Conservation (phyloP, 257 asterid species). For the Solanum phureja region DNA sequence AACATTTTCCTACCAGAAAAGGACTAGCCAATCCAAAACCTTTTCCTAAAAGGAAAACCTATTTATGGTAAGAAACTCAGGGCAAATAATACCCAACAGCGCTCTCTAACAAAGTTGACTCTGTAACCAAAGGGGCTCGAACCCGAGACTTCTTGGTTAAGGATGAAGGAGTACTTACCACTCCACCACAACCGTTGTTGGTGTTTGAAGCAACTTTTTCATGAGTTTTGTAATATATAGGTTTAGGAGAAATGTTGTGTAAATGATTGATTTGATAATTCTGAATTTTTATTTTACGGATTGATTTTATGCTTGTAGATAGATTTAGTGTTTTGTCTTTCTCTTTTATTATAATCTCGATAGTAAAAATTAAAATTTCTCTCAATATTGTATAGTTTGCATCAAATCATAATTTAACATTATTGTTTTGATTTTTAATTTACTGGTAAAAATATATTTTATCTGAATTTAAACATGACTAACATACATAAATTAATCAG, state of each 20-base stretch:
- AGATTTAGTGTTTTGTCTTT: not conserved
- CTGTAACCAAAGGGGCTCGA: no score
- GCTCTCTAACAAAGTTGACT: no score
- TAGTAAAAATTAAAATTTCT: not conserved
- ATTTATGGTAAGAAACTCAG: no score
- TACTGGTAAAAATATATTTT: no score
- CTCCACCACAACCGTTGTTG: no score
- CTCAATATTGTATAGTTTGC: not conserved
- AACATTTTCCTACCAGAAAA: no score
- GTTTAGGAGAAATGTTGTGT: not conserved
- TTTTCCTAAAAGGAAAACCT: no score
- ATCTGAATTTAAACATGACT: not conserved
- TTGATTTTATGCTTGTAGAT: not conserved
- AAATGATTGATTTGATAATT: not conserved
- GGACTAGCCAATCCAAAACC: no score
- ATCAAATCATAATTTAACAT: not conserved
- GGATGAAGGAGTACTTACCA: no score
- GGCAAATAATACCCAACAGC: no score
- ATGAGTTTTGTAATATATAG: not conserved
- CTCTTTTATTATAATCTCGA: not conserved
- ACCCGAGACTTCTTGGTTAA: no score
- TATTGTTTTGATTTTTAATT: no score
- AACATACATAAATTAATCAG: not conserved
- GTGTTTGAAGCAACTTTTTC: not conserved
- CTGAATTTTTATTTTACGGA: not conserved